phyloP scores from a whole-genome alignment of 306 rosid species.

The Quillaja saponaria region DNA sequence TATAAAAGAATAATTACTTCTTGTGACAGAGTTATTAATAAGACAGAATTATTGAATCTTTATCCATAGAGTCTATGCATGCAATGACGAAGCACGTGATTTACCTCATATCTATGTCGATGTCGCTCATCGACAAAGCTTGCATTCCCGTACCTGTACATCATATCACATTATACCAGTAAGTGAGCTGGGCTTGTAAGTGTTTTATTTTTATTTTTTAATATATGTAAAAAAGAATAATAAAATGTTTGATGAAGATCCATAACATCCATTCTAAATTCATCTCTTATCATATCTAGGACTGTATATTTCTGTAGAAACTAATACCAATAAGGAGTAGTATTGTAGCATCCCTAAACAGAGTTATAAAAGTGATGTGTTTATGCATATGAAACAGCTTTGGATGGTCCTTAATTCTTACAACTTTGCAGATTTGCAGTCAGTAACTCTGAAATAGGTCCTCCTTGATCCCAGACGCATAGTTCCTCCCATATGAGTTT shows the following conservation, averaged over 20 bases:
- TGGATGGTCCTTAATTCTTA: constrained; percentile 47
- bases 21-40: neutral
- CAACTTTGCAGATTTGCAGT: constrained; percentile 83
- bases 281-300: neutral
- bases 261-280: neutral
- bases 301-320: neutral
- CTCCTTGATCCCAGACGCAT: constrained; percentile 97
- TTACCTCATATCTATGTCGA: constrained; percentile 87
- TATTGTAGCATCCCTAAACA: constrained; percentile 5
- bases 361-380: constrained; percentile 8
- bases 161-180: constrained; percentile 24
- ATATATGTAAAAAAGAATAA: no score
- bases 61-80: neutral
- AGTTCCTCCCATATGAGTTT: constrained; percentile 96
- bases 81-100: constrained; percentile 20
- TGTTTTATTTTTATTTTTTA: no score
- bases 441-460: constrained; percentile 68
- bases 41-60: constrained; percentile 1
- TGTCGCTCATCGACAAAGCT: constrained; percentile 76
- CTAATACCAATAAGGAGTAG: constrained; percentile 10
- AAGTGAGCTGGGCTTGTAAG: constrained; percentile 13
- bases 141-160: constrained; percentile 63
- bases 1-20: constrained; percentile 23
- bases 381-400: constrained; percentile 6
- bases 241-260: constrained; percentile 12